Base-by-base conservation (phyloP, 495 filamentous ascomycete species). In the Apiosordaria backusii region DNA sequence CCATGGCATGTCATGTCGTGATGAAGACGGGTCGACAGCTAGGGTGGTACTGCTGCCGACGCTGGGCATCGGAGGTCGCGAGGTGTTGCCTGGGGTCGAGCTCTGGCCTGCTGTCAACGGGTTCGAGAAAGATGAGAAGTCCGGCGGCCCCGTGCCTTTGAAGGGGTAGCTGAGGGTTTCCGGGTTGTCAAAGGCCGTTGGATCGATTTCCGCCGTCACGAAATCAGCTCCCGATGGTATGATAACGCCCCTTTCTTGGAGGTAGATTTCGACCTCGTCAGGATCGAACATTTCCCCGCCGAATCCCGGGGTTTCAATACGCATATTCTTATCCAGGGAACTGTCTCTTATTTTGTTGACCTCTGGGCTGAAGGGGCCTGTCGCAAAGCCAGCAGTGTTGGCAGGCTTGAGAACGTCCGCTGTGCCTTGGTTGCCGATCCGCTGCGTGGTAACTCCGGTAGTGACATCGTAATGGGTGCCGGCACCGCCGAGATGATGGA, bases 271-370 rank as follows among this genome's bases (percentile, higher is more conserved):
- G 4, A 92, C 86, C 70, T 93, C 91, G 58, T 86, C 80, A 4
- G 88, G 80, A 68, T 92, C 89, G 68, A 90, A 89, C 83, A 88
- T 93, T 60, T 91, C 89, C 23, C 89, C 88, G 50, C 86, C 81
- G 71, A 87, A 82, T 0, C 83, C 85, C 7, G 79, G 73, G 21
- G 80, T 65, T 21, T 69, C 76, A 40, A 80, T 71, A 40, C 81
- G 72, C 77, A 81, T 75, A 66, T 82, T 75, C 15, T 74, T 73
- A 40, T 79, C 76, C 52, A 82, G 62, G 22, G 62, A 40, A 27
- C 62, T 70, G 21, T 72, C 74, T 22, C 70, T 68, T 55, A 72
- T 68, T 1, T 72, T 70, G 1, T 62, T 65, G 0, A 73, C 55
- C 10, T 70, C 62, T 1, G 70, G 29, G 27, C 68, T 71, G 50